Percentiles rank a stretch among this genome's conserved stretches.
Evolutionary conservation across 2,329 filamentous ascomycete genomes (phyloP).

Genomic region (Pseudopithomyces chartarum): DNA sequence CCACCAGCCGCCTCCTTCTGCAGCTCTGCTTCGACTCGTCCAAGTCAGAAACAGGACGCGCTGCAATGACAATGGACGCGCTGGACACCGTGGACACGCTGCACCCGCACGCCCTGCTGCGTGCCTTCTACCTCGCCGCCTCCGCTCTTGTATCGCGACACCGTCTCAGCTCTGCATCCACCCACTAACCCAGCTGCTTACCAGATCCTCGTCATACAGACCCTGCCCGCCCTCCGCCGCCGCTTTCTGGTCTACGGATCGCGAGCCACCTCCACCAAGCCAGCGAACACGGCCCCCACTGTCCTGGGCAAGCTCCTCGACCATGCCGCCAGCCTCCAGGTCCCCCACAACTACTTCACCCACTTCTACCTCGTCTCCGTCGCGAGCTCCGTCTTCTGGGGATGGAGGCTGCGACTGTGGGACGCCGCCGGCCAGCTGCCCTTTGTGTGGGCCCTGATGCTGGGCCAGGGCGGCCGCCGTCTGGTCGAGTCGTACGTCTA

Average conservation of each 20-base stretch:
- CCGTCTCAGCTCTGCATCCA: slow-evolving; percentile 24
- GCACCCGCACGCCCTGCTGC: slow-evolving; percentile 20
- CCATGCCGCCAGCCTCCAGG: slow-evolving; percentile 59
- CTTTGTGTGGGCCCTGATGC: slow-evolving; percentile 73
- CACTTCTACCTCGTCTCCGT: slow-evolving; percentile 84
- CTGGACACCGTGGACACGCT: too few relatives aligned
- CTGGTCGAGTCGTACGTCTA: slow-evolving; percentile 75
- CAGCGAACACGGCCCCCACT: slow-evolving; percentile 9
- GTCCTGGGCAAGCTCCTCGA: slow-evolving; percentile 50
- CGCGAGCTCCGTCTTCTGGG: slow-evolving; percentile 75
- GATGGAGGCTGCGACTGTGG: slow-evolving; percentile 61
- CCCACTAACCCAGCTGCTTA: slow-evolving; percentile 36
- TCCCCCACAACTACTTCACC: slow-evolving; percentile 87
- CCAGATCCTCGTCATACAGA: slow-evolving; percentile 58
- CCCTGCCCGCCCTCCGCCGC: slow-evolving; percentile 55
- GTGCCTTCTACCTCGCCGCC: slow-evolving; percentile 44
- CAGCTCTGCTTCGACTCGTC: too few relatives aligned
- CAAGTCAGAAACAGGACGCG: too few relatives aligned
- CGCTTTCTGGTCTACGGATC: slow-evolving; percentile 67
- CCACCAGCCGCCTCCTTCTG: neutral
- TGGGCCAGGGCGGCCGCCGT: slow-evolving; percentile 74
- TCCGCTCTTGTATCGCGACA: slow-evolving; percentile 47
- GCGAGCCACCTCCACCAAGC: slow-evolving; percentile 46
- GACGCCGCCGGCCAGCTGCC: slow-evolving; percentile 59
- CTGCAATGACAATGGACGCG: too few relatives aligned